phyloP scores from a whole-genome alignment of 2,329 filamentous ascomycete species.

The Geosmithia morbida region DNA sequence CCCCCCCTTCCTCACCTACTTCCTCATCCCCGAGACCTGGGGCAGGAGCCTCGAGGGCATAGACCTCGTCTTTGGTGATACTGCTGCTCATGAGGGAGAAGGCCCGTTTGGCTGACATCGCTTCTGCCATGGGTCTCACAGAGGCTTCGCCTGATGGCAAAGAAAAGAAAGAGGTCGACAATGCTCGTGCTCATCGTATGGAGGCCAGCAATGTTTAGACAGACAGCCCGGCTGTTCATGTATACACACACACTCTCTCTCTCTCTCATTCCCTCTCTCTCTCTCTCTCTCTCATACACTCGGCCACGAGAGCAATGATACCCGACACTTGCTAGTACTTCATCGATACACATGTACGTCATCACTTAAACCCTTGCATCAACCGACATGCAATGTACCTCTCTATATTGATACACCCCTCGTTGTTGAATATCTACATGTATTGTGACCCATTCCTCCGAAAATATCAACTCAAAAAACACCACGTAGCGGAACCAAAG shows the following conservation, averaged over 20 bases:
- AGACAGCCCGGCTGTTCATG: neutral
- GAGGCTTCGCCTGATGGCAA: slow-evolving; percentile 7
- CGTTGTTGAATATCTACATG: too few species aligned
- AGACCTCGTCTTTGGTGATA: slow-evolving; percentile 30
- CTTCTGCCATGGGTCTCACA: slow-evolving; percentile 11
- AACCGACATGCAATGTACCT: too few species aligned
- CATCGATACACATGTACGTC: too few species aligned
- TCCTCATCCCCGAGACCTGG: slow-evolving; percentile 44
- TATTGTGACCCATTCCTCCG: too few species aligned
- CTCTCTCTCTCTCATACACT: too few species aligned
- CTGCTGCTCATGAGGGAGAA: slow-evolving; percentile 19
- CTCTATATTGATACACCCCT: too few species aligned
- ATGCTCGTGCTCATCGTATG: slow-evolving; percentile 1
- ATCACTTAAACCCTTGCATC: too few species aligned
- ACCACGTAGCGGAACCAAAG: too few species aligned
- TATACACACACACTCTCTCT: neutral
- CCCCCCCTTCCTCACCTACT: slow-evolving; percentile 33
- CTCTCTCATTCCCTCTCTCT: too few species aligned
- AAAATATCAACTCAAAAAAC: too few species aligned
- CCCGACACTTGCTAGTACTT: too few species aligned
- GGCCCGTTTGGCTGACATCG: slow-evolving; percentile 9
- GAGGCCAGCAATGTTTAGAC: neutral
- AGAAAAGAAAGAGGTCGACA: slow-evolving; percentile 7
- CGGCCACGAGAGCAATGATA: too few species aligned
- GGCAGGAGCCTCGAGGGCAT: slow-evolving; percentile 41